Evolutionary conservation across 1,139 yeast genomes (phyloP).

Genomic region (Arxiozyma slooffiae): DNA sequence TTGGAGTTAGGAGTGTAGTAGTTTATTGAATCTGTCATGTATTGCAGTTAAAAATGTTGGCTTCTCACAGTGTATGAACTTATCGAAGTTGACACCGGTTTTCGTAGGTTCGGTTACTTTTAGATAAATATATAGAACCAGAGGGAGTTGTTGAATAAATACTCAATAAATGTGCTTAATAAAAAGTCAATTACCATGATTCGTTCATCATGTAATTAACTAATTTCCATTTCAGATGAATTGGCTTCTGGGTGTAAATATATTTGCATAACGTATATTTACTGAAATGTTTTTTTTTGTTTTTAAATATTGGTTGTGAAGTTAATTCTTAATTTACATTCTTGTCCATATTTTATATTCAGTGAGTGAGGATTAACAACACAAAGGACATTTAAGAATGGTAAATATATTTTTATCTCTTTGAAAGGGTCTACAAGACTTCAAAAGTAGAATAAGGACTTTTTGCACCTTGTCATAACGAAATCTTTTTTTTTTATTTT

Average conservation of each 20-base stretch:
- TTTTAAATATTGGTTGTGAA: background rate
- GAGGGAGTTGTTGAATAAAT: background rate
- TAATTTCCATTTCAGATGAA: background rate
- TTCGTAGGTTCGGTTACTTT: background rate
- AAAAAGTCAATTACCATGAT: background rate
- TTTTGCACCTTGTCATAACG: no score
- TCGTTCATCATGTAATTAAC: background rate
- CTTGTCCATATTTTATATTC: background rate
- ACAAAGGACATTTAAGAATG: background rate
- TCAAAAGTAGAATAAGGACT: no score
- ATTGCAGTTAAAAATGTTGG: conserved; percentile 12
- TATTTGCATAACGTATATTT: background rate
- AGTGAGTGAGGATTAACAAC: no score
- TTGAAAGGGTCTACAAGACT: no score
- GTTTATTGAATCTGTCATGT: conserved; percentile 1
- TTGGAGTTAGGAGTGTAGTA: background rate
- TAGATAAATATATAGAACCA: background rate
- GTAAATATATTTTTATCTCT: background rate
- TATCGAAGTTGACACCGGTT: conserved; percentile 2
- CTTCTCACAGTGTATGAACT: conserved; percentile 8
- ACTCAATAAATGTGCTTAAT: background rate
- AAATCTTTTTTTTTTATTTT: background rate
- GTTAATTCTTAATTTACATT: no score
- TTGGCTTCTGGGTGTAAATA: no score
- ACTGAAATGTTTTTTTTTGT: background rate